These are phyloP conservation scores for Lactarius quietus DNA, from an alignment of 768 basidiomycete species.

Conservation along the genomic window DNA sequence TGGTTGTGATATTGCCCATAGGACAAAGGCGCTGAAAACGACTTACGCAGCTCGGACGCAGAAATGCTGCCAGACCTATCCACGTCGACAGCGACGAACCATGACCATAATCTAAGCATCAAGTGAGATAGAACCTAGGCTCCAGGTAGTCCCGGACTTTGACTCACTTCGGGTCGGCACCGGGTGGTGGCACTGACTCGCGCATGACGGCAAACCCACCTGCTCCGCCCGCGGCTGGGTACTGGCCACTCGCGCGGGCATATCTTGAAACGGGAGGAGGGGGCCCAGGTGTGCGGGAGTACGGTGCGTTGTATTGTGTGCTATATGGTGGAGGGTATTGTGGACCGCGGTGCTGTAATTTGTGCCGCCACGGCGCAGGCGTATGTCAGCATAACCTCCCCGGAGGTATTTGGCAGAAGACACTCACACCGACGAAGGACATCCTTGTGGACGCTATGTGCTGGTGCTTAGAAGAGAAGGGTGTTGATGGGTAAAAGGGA, in stretches of 20 bases:
- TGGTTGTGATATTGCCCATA: not conserved
- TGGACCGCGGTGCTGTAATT: not conserved
- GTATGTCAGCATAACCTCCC: not conserved
- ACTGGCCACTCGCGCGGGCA: not conserved
- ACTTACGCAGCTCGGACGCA: slow-evolving; percentile 58
- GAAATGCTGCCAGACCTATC: slow-evolving; percentile 68
- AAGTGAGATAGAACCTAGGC: not conserved
- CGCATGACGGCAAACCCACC: slow-evolving; percentile 35
- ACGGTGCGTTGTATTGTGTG: not conserved
- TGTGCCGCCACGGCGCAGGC: not conserved
- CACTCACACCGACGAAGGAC: not conserved
- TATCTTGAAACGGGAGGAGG: not conserved
- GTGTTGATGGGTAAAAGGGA: not conserved
- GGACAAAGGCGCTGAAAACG: not conserved
- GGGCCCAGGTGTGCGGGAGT: not conserved
- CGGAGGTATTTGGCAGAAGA: not conserved
- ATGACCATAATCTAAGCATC: slow-evolving; percentile 58
- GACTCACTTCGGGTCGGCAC: slow-evolving; percentile 72
- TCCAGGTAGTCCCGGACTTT: not conserved
- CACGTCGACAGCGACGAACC: slow-evolving; percentile 69
- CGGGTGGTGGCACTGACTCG: slow-evolving; percentile 49
- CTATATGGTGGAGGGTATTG: not conserved
- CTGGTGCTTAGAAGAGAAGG: not conserved
- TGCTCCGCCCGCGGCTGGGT: slow-evolving; percentile 29
- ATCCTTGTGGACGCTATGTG: not conserved